phyloP scores from a whole-genome alignment of 257 asterid genomes.

The Fraxinus americana region DNA sequence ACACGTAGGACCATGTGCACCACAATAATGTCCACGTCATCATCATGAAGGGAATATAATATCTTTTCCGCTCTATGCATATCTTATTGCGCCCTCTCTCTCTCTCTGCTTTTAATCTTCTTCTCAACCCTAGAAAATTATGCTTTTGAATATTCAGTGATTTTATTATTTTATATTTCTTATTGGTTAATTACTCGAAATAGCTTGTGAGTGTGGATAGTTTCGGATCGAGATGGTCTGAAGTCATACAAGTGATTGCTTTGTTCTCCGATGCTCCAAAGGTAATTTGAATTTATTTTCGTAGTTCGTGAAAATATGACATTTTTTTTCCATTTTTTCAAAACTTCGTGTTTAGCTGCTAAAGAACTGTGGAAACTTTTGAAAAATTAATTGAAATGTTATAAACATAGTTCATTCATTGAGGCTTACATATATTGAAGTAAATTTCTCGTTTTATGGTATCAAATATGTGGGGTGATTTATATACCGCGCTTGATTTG shows the following conservation, averaged over 20 bases:
- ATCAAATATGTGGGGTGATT: neutral
- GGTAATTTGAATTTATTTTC: neutral
- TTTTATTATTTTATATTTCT: slow-evolving; percentile 8
- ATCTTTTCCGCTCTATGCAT: slow-evolving; percentile 20
- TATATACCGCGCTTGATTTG: neutral
- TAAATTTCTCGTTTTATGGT: neutral
- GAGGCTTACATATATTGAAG: neutral
- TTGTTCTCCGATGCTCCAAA: neutral
- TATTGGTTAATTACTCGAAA: slow-evolving; percentile 5
- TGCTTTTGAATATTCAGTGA: neutral
- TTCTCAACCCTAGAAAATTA: slow-evolving; percentile 28
- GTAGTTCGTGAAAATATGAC: neutral
- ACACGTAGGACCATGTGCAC: slow-evolving; percentile 23
- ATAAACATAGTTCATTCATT: neutral
- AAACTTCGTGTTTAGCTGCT: neutral
- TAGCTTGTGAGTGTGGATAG: neutral
- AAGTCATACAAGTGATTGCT: neutral
- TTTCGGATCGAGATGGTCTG: slow-evolving; percentile 1
- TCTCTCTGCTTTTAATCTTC: slow-evolving; percentile 17
- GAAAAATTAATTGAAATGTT: neutral
- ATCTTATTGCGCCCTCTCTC: neutral
- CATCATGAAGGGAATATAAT: slow-evolving; percentile 22
- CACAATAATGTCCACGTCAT: slow-evolving; percentile 45
- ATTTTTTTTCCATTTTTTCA: neutral
- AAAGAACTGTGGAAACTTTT: neutral